Evolutionary conservation across 805 yeast genomes (phyloP).

Genomic region (Jamesozyma gamospora): DNA sequence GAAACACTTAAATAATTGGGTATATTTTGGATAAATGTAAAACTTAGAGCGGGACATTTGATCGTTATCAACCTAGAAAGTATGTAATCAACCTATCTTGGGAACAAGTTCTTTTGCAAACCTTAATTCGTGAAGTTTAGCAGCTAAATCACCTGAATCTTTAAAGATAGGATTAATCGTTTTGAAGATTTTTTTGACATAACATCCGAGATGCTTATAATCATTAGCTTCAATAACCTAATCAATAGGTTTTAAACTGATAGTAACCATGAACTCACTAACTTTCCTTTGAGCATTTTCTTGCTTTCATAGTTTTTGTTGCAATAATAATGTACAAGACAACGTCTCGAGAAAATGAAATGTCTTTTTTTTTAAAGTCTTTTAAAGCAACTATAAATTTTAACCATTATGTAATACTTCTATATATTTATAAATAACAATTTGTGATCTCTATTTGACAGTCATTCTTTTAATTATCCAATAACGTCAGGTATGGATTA

Average conservation of each 20-base stretch:
- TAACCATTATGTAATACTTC: no score
- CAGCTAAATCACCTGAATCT: background rate
- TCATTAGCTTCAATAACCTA: slow-evolving; percentile 37
- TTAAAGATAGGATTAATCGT: slow-evolving; percentile 28
- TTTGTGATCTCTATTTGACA: no score
- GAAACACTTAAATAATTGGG: slow-evolving; percentile 13
- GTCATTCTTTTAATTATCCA: no score
- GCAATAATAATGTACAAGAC: no score
- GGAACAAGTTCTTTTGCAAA: slow-evolving; percentile 11
- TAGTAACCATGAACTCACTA: slow-evolving; percentile 13
- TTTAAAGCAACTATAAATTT: no score
- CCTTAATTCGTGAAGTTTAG: slow-evolving; percentile 13
- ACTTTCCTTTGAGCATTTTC: slow-evolving; percentile 14
- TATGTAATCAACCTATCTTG: slow-evolving; percentile 29
- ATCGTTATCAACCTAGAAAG: slow-evolving; percentile 33
- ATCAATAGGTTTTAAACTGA: slow-evolving; percentile 18
- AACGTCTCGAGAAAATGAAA: no score
- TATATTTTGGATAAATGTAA: slow-evolving; percentile 18
- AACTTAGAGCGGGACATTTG: slow-evolving; percentile 9
- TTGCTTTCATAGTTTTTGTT: no score
- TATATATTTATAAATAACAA: no score
- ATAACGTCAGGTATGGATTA: no score
- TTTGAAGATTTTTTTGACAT: slow-evolving; percentile 27
- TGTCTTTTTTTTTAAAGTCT: no score
- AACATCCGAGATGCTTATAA: slow-evolving; percentile 15